Conservation (phyloP, 225 moss, liverwort and hornwort genomes). For the Physcomitrellopsis africana region DNA sequence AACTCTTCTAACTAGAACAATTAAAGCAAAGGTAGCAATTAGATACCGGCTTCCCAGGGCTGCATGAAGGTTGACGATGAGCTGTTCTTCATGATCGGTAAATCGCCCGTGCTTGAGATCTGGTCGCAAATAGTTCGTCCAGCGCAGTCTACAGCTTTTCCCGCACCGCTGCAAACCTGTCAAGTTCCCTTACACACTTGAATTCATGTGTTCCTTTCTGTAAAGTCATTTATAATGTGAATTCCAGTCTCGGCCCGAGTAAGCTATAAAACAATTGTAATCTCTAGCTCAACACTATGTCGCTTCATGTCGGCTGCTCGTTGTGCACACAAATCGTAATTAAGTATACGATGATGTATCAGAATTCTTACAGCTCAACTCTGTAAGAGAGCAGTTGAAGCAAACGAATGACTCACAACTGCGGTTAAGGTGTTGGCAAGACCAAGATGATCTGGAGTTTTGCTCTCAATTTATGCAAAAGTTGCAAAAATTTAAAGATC, state of each 20-base stretch:
- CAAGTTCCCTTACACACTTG: conserved; percentile 17
- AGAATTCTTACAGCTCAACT: background rate
- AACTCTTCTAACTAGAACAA: background rate
- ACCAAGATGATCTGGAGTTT: too few relatives aligned
- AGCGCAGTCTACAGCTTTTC: conserved; percentile 67
- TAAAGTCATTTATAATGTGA: background rate
- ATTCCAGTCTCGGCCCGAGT: background rate
- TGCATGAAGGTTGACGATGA: conserved; percentile 75
- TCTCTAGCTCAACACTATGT: background rate
- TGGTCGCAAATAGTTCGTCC: conserved; percentile 69
- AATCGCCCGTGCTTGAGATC: conserved; percentile 73
- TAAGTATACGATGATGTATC: background rate
- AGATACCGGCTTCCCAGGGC: conserved; percentile 74
- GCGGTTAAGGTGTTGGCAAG: too few relatives aligned
- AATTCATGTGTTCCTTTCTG: conserved; percentile 20
- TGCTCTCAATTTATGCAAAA: too few relatives aligned
- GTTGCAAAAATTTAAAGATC: too few relatives aligned
- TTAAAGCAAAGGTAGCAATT: background rate
- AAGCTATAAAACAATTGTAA: background rate
- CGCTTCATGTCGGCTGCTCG: background rate
- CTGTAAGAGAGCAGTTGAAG: background rate
- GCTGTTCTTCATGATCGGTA: conserved; percentile 69
- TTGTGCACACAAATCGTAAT: background rate
- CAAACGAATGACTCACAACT: too few relatives aligned
- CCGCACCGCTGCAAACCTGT: conserved; percentile 76